Evolutionary conservation across 2,329 filamentous ascomycete species (phyloP).

Genomic region (Bipolaris victoriae): DNA sequence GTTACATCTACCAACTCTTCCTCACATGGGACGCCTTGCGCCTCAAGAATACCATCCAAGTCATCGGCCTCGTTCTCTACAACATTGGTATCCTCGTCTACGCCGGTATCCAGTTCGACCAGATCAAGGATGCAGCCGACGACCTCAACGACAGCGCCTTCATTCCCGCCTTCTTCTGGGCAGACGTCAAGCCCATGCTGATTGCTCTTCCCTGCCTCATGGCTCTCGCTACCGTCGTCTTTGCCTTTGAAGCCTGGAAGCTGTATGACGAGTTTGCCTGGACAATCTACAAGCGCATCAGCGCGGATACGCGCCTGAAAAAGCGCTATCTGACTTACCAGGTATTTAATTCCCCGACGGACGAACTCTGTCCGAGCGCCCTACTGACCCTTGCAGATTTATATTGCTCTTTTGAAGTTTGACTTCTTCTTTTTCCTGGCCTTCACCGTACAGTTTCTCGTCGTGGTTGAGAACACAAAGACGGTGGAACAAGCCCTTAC

Average conservation of each 20-base stretch:
- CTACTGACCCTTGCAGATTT: slow-evolving; percentile 68
- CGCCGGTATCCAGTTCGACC: slow-evolving; percentile 88
- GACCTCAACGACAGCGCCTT: slow-evolving; percentile 56
- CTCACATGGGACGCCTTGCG: slow-evolving; percentile 92
- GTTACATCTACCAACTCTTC: slow-evolving; percentile 88
- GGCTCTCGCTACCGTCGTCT: slow-evolving; percentile 72
- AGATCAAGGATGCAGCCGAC: slow-evolving; percentile 77
- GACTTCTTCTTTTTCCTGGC: slow-evolving; percentile 99
- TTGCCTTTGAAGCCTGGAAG: slow-evolving; percentile 87
- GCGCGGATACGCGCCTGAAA: slow-evolving; percentile 95
- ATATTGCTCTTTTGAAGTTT: slow-evolving; percentile 96
- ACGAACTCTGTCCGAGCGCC: neutral
- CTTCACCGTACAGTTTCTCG: slow-evolving; percentile 96
- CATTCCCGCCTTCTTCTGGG: slow-evolving; percentile 67
- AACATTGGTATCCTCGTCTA: slow-evolving; percentile 93
- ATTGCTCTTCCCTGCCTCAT: slow-evolving; percentile 87
- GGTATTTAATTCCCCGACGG: slow-evolving; percentile 60
- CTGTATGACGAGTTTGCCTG: slow-evolving; percentile 98
- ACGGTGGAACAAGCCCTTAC: slow-evolving; percentile 84
- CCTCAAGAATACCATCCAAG: slow-evolving; percentile 96
- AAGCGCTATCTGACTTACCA: slow-evolving; percentile 95
- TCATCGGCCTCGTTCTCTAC: slow-evolving; percentile 92
- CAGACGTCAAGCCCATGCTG: slow-evolving; percentile 73
- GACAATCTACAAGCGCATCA: slow-evolving; percentile 99
- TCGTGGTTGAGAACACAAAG: slow-evolving; percentile 75